Conservation (phyloP, 768 basidiomycete genomes). For the Suillus lakei region DNA sequence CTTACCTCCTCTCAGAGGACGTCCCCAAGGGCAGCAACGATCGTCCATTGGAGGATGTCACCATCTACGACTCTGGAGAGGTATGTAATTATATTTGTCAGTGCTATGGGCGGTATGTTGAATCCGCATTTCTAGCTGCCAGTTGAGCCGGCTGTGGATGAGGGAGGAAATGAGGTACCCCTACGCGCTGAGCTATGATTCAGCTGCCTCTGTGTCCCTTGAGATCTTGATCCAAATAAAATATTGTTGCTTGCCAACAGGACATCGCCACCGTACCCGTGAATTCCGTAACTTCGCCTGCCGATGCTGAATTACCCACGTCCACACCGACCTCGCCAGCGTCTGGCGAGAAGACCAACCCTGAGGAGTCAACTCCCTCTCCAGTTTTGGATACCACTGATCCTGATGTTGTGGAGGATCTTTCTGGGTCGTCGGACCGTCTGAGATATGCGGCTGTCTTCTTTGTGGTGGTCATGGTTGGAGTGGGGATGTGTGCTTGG, state of each 20-base stretch:
- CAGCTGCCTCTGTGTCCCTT: slow-evolving; percentile 38
- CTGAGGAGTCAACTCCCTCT: slow-evolving; percentile 4
- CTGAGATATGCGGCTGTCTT: slow-evolving; percentile 29
- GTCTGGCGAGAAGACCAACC: slow-evolving; percentile 9
- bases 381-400: slow-evolving; percentile 12
- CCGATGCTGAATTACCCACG: slow-evolving; percentile 15
- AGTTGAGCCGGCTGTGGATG: slow-evolving; percentile 57
- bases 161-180: slow-evolving; percentile 88
- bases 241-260: slow-evolving; percentile 54
- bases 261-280: slow-evolving; percentile 34
- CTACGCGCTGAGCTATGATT: slow-evolving; percentile 91
- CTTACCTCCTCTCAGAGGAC: slow-evolving; percentile 59
- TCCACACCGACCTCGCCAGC: slow-evolving; percentile 16
- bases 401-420: slow-evolving; percentile 17
- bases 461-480: slow-evolving; percentile 48
- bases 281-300: slow-evolving; percentile 21
- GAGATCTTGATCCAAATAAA: slow-evolving; percentile 57
- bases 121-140: slow-evolving; percentile 45
- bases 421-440: slow-evolving; percentile 7
- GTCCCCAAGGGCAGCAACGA: slow-evolving; percentile 73
- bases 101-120: slow-evolving; percentile 8
- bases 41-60: slow-evolving; percentile 75
- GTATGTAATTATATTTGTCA: slow-evolving; percentile 45
- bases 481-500: slow-evolving; percentile 52
- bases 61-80: slow-evolving; percentile 89